Evolutionary conservation across 2,329 filamentous ascomycete genomes (phyloP), one percentile per base, ranked within the genome.

Genomic region (Xylaria sp.): DNA sequence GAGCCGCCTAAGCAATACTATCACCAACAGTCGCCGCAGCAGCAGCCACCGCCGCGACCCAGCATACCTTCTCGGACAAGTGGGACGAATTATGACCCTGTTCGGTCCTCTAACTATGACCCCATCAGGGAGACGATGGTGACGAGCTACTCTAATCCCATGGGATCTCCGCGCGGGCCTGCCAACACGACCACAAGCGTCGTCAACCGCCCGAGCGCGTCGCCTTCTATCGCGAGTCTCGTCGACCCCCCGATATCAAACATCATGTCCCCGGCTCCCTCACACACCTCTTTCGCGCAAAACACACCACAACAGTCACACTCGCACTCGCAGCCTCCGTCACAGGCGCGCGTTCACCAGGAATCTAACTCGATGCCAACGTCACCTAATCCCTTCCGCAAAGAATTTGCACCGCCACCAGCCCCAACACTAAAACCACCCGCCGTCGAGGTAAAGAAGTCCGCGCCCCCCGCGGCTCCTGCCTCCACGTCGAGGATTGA

Each of bases 221-320:
- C 93, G 4, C 92, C 93, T 1, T 93, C 93, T 2, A 96, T 97
- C 63, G 88, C 91, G 5, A 96, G 91, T 72, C 81, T 97, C 52
- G 90, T 97, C 46, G 91, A 96, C 63, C 89, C 88, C 29, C 82
- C 82, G 8, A 73, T 77, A 42, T 76, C 72, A 43, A 63, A 60
- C 51, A 69, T 72, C 20, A 71, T 72, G 20, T 77, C 74, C 3
- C 76, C 71, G 41, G 72, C 71, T 13, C 70, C 73, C 5, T 72
- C 71, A 4, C 69, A 70, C 34, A 66, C 66, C 4, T 67, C 72
- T 16, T 75, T 73, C 52, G 63, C 63, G 16, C 69, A 66, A 20
- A 68, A 63, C 38, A 56, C 62, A 21, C 65, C 66, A 37, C 70
- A 57, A 21, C 69, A 70, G 34, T 61, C 65, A 8, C 65, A 63